phyloP scores from a whole-genome alignment of 148 eudicot species.

The Persicaria maculosa region DNA sequence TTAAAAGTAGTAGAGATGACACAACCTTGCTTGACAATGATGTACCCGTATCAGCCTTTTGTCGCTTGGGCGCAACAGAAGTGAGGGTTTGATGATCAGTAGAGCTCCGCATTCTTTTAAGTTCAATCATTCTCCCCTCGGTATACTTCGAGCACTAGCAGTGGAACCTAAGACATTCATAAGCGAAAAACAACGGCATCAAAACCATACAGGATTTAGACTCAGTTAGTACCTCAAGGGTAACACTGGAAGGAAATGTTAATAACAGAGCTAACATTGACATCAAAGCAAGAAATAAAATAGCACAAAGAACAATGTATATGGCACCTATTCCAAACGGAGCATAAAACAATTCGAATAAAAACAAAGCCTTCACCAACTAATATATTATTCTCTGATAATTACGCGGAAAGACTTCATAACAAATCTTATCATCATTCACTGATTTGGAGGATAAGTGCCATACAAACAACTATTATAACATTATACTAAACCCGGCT shows the following conservation, averaged over 20 bases:
- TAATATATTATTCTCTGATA: background rate
- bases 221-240: background rate
- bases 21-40: constrained; percentile 67
- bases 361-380: background rate
- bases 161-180: background rate
- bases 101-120: constrained; percentile 46
- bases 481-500: background rate
- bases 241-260: background rate
- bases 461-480: background rate
- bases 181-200: background rate
- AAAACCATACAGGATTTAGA: background rate
- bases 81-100: constrained; percentile 46
- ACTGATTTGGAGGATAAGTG: background rate
- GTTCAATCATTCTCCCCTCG: constrained; percentile 50
- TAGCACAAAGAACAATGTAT: background rate
- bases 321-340: background rate
- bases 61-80: constrained; percentile 53
- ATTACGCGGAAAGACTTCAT: background rate
- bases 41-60: constrained; percentile 46
- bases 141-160: constrained; percentile 18
- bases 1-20: background rate
- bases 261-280: background rate
- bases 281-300: background rate
- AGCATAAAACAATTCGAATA: background rate
- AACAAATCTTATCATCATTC: background rate